Base-by-base conservation (phyloP, 805 yeast genomes). In the Wickerhamomyces strasburgensis region DNA sequence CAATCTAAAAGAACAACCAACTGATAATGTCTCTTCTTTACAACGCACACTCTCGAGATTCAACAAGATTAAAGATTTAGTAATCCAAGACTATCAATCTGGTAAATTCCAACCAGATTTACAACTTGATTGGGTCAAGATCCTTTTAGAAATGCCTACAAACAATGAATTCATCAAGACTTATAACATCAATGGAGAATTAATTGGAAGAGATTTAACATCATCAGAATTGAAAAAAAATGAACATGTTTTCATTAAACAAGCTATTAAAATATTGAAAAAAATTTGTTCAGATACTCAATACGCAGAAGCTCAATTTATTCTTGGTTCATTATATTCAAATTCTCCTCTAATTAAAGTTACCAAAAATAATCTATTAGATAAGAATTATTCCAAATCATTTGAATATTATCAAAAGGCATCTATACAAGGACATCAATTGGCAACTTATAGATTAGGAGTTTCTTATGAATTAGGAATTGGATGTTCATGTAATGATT, bases 381-480 rank as follows among this genome's bases (percentile, higher is more conserved):
- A 71, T 14, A 64, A 68, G 39, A 79, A 81, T 59, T 77, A 75
- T 48, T 66, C 56, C 28, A 72, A 72, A 47, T 88, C 89, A 3
- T 77, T 74, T 48, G 76, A 74, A 42, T 63, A 68, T 34, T 84
- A 82, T 55, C 48, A 59, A 21, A 73, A 71, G 40, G 81, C 87
- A 1, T 82, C 86, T 5, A 62, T 64, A 32, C 67, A 67, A 29
- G 70, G 73, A 15, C 79, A 79, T 49, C 67, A 77, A 0, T 73
- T 73, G 37, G 81, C 84, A 8, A 69, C 79, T 40, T 84, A 80
- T 60, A 62, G 90, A 33, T 71, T 78, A 1, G 93, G 83, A 1
- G 82, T 82, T 23, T 76, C 86, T 50, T 70, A 70, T 49, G 93
- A 84, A 54, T 64, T 80, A 54, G 81, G 85, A 14, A 68, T 73